Conservation (phyloP, 192 early-diverging fungal species). For the Backusella circina region DNA sequence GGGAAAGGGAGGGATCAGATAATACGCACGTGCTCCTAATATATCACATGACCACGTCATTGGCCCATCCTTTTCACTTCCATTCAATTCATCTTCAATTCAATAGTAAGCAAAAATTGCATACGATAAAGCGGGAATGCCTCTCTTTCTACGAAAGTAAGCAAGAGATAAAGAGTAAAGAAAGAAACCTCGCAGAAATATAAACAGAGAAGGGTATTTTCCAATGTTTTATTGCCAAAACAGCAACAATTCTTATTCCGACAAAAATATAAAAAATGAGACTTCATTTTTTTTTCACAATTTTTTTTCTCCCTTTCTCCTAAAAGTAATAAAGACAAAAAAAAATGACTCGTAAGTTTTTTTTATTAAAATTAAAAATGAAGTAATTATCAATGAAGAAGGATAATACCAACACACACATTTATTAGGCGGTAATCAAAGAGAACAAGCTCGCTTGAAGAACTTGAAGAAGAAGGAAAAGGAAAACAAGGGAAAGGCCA, state of each 20-base stretch:
- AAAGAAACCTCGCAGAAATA: background rate
- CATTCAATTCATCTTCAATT: background rate
- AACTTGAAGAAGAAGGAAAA: constrained; percentile 40
- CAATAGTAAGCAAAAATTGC: background rate
- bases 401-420: background rate
- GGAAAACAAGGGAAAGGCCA: constrained; percentile 27
- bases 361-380: background rate
- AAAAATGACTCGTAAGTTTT: constrained; percentile 1
- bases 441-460: constrained; percentile 48
- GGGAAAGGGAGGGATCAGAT: background rate
- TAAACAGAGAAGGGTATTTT: background rate
- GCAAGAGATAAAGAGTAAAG: background rate
- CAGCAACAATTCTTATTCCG: background rate
- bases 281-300: background rate
- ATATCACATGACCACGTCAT: background rate
- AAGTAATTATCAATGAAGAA: background rate
- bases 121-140: background rate
- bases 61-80: background rate
- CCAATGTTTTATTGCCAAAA: background rate
- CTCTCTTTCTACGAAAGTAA: background rate
- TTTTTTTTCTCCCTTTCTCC: background rate
- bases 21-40: background rate
- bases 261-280: background rate
- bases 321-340: background rate
- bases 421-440: constrained; percentile 46